Conservation (phyloP, 371 early-diverging fungal species). For the Mortierella sp. region DNA sequence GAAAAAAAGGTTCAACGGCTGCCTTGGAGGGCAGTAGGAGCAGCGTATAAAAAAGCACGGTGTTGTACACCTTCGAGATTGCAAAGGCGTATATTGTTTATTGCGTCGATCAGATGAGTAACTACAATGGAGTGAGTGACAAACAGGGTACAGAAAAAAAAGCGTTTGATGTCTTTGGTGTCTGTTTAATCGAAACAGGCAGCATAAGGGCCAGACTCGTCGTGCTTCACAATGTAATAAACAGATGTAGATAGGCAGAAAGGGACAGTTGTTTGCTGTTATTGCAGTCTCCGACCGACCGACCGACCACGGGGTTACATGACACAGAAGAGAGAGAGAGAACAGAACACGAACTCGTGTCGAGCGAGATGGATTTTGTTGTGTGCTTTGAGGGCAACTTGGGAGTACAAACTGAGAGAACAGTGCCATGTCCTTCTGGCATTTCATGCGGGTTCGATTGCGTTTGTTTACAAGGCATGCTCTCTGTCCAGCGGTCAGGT, state of each 20-base stretch:
- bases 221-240: too few species aligned
- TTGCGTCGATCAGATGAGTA: too few species aligned
- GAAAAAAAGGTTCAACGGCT: constrained; percentile 3
- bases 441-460: background rate
- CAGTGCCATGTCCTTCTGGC: background rate
- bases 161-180: too few species aligned
- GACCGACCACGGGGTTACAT: too few species aligned
- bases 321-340: background rate
- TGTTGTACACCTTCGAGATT: too few species aligned
- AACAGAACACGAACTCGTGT: background rate
- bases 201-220: too few species aligned
- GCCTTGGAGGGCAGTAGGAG: background rate
- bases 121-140: too few species aligned
- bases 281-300: background rate
- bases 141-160: too few species aligned
- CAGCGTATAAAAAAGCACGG: background rate
- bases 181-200: too few species aligned
- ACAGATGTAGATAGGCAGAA: background rate
- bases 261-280: background rate
- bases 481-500: background rate
- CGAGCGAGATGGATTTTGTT: background rate
- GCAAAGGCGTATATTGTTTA: too few species aligned
- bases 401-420: background rate
- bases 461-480: background rate
- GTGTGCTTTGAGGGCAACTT: background rate